Evolutionary conservation across 2,329 filamentous ascomycete genomes (phyloP).

Genomic region (Colletotrichum sp.): DNA sequence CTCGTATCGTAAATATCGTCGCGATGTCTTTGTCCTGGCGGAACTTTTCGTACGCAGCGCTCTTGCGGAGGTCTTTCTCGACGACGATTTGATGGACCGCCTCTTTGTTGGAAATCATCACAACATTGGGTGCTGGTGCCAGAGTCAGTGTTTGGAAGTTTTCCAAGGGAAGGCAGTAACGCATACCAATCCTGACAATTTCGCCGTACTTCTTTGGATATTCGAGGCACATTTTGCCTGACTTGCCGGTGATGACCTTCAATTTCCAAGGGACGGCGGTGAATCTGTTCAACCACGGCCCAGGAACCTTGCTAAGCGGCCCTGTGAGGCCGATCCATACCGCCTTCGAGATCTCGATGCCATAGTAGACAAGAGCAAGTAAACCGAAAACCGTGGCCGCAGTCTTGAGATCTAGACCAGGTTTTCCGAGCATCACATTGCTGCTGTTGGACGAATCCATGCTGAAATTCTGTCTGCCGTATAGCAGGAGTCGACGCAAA

Average conservation of each 20-base stretch:
- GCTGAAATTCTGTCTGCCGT: background rate
- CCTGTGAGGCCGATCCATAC: background rate
- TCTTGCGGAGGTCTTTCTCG: background rate
- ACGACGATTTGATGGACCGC: background rate
- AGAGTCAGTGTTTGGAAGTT: background rate
- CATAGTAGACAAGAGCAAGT: background rate
- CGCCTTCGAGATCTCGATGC: background rate
- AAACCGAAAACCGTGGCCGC: background rate
- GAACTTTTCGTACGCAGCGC: slow-evolving; percentile 1
- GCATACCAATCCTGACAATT: background rate
- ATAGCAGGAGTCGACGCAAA: background rate
- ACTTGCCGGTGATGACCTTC: background rate
- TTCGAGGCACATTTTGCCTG: background rate
- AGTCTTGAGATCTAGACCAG: background rate
- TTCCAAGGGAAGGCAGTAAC: background rate
- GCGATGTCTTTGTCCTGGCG: background rate
- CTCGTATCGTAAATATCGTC: slow-evolving; percentile 1
- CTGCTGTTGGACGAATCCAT: background rate
- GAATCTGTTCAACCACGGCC: background rate
- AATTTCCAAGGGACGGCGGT: background rate
- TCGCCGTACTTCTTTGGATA: background rate
- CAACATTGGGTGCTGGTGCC: background rate
- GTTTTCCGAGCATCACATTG: background rate
- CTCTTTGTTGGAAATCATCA: background rate
- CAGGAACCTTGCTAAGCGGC: background rate